Evolutionary conservation across 2,329 filamentous ascomycete species (phyloP).

Genomic region (Ilyonectria mors-panacis): DNA sequence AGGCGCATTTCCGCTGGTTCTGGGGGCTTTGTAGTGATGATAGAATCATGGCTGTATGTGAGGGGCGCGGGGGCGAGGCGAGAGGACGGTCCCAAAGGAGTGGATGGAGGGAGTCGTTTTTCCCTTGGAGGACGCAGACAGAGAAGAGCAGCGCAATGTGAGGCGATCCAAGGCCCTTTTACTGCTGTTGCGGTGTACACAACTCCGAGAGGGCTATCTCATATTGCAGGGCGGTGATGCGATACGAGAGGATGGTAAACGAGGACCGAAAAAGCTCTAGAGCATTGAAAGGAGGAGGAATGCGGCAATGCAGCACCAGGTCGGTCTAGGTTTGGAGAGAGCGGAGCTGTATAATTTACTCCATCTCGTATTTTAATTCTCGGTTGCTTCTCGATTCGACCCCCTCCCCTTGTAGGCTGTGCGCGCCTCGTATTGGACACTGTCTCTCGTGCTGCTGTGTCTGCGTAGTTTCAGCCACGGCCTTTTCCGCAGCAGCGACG

Average conservation of each 20-base stretch:
- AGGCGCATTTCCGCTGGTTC: slow-evolving; percentile 8
- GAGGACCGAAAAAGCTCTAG: neutral
- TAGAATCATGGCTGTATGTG: neutral
- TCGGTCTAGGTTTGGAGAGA: neutral
- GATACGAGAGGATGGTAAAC: neutral
- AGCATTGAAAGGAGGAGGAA: neutral
- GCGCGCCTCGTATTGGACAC: neutral
- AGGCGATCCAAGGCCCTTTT: neutral
- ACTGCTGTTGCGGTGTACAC: neutral
- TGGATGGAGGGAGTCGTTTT: neutral
- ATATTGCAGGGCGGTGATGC: neutral
- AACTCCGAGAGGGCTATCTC: neutral
- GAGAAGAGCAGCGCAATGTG: neutral
- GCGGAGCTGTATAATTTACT: neutral
- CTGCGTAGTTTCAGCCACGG: neutral
- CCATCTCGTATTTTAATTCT: neutral
- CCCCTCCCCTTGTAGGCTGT: neutral
- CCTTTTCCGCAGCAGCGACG: neutral
- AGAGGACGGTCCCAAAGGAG: neutral
- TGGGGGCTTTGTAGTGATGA: neutral
- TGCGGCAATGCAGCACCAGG: neutral
- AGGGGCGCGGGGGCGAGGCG: neutral
- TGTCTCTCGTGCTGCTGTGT: neutral
- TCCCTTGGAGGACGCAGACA: neutral
- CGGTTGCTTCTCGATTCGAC: neutral